These are phyloP conservation scores for Lotmaria passim DNA, from an alignment of 208 protist genomes.

Conservation along the genomic window DNA sequence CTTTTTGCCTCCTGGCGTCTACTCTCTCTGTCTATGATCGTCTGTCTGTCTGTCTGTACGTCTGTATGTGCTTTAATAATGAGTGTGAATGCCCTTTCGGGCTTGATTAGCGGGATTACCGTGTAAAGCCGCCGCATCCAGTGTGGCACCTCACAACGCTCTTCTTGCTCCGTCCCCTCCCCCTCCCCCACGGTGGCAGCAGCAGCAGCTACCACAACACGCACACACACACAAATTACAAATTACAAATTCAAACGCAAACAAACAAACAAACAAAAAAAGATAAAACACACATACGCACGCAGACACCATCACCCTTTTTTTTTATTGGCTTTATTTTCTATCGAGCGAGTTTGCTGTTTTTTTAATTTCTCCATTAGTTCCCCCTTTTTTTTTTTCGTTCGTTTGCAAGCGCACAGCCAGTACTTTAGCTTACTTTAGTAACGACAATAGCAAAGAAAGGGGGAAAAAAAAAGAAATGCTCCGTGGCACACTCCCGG, in stretches of 20 bases:
- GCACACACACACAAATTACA: too few species aligned
- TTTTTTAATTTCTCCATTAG: background rate
- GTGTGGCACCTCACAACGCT: too few species aligned
- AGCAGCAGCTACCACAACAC: too few species aligned
- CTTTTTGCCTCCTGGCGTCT: too few species aligned
- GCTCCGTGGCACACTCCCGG: slow-evolving; percentile 4
- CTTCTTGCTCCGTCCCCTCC: too few species aligned
- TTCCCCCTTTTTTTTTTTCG: background rate
- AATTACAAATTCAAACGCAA: too few species aligned
- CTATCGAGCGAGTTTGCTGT: background rate
- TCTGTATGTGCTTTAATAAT: background rate
- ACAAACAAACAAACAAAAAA: too few species aligned
- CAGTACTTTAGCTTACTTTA: background rate
- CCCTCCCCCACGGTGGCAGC: too few species aligned
- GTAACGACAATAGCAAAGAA: background rate
- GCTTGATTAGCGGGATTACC: too few species aligned
- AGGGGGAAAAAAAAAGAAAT: background rate
- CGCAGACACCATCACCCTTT: background rate
- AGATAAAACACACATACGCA: background rate
- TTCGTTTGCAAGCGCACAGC: background rate
- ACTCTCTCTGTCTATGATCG: background rate
- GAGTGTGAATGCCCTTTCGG: too few species aligned
- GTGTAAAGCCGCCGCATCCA: too few species aligned
- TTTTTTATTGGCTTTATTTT: background rate
- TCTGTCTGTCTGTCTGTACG: background rate